Conservation (phyloP, 2,329 filamentous ascomycete genomes). For the Fusarium globosum region DNA sequence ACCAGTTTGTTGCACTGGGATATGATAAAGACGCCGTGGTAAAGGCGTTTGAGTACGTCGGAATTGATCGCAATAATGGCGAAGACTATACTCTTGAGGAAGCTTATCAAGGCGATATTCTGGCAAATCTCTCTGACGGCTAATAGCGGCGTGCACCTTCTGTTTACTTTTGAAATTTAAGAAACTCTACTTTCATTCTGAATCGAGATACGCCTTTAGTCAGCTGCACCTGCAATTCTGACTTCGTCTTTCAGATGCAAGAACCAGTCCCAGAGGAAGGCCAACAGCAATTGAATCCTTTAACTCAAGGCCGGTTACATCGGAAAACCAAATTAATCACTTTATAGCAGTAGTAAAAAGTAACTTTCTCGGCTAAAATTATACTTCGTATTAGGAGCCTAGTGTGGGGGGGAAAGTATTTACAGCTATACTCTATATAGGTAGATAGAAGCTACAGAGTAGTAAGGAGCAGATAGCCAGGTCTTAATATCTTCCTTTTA, state of each 20-base stretch:
- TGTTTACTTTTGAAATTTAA: no score
- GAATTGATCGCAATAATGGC: neutral
- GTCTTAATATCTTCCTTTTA: neutral
- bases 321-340: neutral
- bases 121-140: rapidly evolving
- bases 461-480: rapidly evolving
- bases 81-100: neutral
- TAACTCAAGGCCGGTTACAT: neutral
- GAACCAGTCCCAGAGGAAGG: rapidly evolving
- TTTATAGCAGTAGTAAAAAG: neutral
- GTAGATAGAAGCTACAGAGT: no score
- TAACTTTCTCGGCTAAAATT: neutral
- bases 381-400: neutral
- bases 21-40: neutral
- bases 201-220: no score
- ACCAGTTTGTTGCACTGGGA: rapidly evolving
- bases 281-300: neutral
- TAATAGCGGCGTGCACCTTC: no score
- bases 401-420: neutral
- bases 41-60: neutral
- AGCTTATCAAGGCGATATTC: neutral
- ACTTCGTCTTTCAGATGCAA: rapidly evolving
- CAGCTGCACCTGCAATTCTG: neutral
- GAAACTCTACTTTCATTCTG: no score
- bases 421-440: no score